Evolutionary conservation across 2,329 filamentous ascomycete genomes (phyloP).

Genomic region (Bipolaris bicolor): DNA sequence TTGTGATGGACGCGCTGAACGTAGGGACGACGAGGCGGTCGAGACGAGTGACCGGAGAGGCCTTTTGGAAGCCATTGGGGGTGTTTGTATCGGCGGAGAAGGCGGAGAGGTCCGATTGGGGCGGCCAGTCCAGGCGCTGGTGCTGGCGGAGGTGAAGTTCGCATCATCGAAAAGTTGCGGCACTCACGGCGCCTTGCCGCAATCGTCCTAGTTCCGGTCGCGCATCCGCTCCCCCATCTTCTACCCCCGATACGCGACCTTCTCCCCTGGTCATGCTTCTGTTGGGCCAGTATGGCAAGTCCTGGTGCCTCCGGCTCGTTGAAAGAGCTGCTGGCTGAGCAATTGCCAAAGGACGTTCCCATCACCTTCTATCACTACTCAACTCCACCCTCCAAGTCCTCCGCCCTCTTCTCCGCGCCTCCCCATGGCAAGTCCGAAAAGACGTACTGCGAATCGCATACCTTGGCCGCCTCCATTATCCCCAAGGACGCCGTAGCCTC

Average conservation of each 20-base stretch:
- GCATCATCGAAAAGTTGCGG: slow-evolving; percentile 40
- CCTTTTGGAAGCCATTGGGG: slow-evolving; percentile 57
- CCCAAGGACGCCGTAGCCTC: slow-evolving; percentile 36
- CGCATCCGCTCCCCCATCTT: slow-evolving; percentile 24
- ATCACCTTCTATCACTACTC: slow-evolving; percentile 87
- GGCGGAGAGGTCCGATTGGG: slow-evolving; percentile 22
- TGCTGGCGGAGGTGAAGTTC: slow-evolving; percentile 27
- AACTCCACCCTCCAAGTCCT: slow-evolving; percentile 76
- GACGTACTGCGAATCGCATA: slow-evolving; percentile 89
- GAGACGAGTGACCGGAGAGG: slow-evolving; percentile 46
- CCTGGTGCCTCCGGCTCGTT: slow-evolving; percentile 32
- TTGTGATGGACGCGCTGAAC: slow-evolving; percentile 31
- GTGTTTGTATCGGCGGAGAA: slow-evolving; percentile 17
- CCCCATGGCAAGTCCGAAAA: slow-evolving; percentile 73
- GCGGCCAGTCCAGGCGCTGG: slow-evolving; percentile 12
- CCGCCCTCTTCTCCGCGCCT: slow-evolving; percentile 79
- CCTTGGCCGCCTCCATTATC: slow-evolving; percentile 64
- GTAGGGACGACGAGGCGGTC: slow-evolving; percentile 34
- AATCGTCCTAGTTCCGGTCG: slow-evolving; percentile 20
- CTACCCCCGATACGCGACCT: slow-evolving; percentile 13
- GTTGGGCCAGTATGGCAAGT: slow-evolving; percentile 34
- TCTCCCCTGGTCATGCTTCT: slow-evolving; percentile 11
- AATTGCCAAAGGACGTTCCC: slow-evolving; percentile 58
- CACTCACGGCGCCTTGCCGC: slow-evolving; percentile 26
- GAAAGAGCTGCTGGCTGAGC: slow-evolving; percentile 57